A percentile compares a stretch with the other conserved stretches of the same genome.
Conservation (phyloP, 306 rosid species). For the Fragaria nilgerrensis region DNA sequence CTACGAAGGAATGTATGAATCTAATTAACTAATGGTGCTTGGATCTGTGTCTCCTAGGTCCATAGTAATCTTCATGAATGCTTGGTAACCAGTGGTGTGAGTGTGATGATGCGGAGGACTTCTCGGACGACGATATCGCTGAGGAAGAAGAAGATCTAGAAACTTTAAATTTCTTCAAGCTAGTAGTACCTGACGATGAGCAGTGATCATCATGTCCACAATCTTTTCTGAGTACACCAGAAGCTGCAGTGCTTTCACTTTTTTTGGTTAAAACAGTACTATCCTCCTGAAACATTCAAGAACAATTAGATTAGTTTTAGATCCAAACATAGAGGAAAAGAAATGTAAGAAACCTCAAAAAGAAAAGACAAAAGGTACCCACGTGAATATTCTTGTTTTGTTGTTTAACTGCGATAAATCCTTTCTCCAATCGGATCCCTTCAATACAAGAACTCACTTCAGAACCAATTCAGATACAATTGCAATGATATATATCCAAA, state of each 20-base stretch:
- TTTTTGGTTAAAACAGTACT: conserved; percentile 26
- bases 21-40: conserved; percentile 39
- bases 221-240: conserved; percentile 32
- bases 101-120: conserved; percentile 33
- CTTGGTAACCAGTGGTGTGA: conserved; percentile 44
- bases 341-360: neutral
- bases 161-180: conserved; percentile 42
- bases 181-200: conserved; percentile 54
- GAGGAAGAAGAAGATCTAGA: conserved; percentile 31
- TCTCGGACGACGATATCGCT: conserved; percentile 27
- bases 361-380: conserved; percentile 20
- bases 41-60: conserved; percentile 64
- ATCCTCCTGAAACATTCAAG: conserved; percentile 35
- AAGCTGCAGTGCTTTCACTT: conserved; percentile 6
- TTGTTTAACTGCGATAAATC: conserved; percentile 28
- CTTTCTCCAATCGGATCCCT: conserved; percentile 72
- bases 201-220: conserved; percentile 29
- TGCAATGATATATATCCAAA: neutral
- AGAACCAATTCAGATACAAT: neutral
- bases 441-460: conserved; percentile 14
- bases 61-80: conserved; percentile 75
- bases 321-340: neutral
- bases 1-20: conserved; percentile 1
- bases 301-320: neutral
- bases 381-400: conserved; percentile 38